Evolutionary conservation across 148 eudicot genomes (phyloP).

Genomic region (Euryodendron excelsum): DNA sequence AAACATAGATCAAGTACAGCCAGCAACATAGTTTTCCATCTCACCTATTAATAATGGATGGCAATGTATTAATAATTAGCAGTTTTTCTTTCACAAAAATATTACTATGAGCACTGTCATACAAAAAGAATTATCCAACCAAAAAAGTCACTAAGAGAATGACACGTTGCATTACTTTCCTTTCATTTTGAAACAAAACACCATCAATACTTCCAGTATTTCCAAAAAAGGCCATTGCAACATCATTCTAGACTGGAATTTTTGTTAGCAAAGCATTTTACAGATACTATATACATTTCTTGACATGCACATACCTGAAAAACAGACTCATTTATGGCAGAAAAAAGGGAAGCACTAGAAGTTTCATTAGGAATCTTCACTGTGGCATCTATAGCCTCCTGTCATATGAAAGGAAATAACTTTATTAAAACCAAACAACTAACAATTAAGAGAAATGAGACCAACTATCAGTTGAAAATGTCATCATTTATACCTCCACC

Average conservation of each 20-base stretch:
- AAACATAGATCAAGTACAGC: neutral
- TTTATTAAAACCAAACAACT: too few relatives aligned
- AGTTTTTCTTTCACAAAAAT: neutral
- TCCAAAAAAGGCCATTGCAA: too few relatives aligned
- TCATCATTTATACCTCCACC: conserved; percentile 47
- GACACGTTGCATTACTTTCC: neutral
- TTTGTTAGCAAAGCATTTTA: neutral
- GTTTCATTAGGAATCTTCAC: conserved; percentile 27
- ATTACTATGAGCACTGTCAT: conserved; percentile 3
- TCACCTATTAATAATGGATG: too few relatives aligned
- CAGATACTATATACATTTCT: neutral
- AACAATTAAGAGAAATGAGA: neutral
- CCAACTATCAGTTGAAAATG: neutral
- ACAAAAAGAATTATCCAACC: neutral
- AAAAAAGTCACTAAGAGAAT: neutral
- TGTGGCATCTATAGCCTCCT: conserved; percentile 41
- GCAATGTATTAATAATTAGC: neutral
- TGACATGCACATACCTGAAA: conserved; percentile 55
- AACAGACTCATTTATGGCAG: conserved; percentile 52
- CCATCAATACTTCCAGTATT: neutral
- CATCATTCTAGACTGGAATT: neutral
- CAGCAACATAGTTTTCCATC: too few relatives aligned
- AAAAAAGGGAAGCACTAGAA: conserved; percentile 40
- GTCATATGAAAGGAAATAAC: conserved; percentile 8
- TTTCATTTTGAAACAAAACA: neutral